Conservation (phyloP, 2,329 filamentous ascomycete species). For the Penicillium sp. region DNA sequence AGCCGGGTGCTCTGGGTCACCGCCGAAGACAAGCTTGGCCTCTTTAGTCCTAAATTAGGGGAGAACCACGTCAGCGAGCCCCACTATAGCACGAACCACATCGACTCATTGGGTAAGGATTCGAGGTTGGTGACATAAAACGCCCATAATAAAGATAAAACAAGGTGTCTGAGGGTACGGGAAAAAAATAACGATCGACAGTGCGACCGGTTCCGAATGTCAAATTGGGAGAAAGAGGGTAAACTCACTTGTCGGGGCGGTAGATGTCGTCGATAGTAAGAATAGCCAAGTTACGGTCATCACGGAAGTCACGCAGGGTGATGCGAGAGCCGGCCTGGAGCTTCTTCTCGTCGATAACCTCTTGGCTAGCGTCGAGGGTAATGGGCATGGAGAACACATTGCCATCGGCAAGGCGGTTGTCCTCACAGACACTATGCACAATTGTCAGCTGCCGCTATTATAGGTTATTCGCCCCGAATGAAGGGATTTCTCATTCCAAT, state of each 20-base stretch:
- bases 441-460: constrained; percentile 11
- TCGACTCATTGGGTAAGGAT: constrained; percentile 10
- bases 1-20: constrained; percentile 85
- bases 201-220: neutral
- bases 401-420: constrained; percentile 82
- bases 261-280: constrained; percentile 95
- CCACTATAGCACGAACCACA: constrained; percentile 21
- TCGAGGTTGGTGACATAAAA: constrained; percentile 6
- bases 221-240: neutral
- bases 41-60: constrained; percentile 66
- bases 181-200: neutral
- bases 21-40: constrained; percentile 91
- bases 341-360: constrained; percentile 69
- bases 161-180: neutral
- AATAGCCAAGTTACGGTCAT: constrained; percentile 94
- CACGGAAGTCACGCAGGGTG: constrained; percentile 89
- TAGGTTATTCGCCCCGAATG: neutral
- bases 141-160: neutral
- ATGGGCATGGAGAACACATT: constrained; percentile 96
- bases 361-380: constrained; percentile 77
- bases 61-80: constrained; percentile 27
- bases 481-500: constrained; percentile 5
- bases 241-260: constrained; percentile 81
- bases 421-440: constrained; percentile 71
- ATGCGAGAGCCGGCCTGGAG: constrained; percentile 79